Evolutionary conservation across 2,329 filamentous ascomycete genomes (phyloP).

Genomic region (Hypoxylon sp.): DNA sequence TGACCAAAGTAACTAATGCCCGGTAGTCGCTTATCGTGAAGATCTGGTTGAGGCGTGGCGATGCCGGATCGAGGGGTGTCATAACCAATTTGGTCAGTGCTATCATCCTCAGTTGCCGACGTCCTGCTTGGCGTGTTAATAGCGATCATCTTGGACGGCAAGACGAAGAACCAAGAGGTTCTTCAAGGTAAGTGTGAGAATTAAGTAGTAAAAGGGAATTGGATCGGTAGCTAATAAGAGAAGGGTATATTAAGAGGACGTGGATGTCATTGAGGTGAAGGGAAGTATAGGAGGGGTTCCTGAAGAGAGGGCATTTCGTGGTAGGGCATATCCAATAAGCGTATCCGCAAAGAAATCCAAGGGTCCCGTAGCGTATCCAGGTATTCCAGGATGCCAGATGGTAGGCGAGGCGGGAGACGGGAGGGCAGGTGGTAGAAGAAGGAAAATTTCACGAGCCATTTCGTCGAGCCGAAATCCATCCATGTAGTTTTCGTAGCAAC

Average conservation of each 20-base stretch:
- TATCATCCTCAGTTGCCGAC: slow-evolving; percentile 76
- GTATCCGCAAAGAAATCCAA: slow-evolving; percentile 37
- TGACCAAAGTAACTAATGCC: slow-evolving; percentile 98
- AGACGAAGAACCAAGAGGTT: slow-evolving; percentile 25
- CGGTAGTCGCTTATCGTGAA: slow-evolving; percentile 93
- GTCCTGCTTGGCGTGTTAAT: slow-evolving; percentile 70
- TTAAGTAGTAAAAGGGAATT: slow-evolving; percentile 6
- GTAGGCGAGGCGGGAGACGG: slow-evolving; percentile 41
- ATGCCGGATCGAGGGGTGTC: slow-evolving; percentile 91
- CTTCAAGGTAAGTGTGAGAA: slow-evolving; percentile 16
- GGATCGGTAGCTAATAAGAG: slow-evolving; percentile 5
- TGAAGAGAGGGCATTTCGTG: slow-evolving; percentile 40
- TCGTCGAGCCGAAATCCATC: slow-evolving; percentile 46
- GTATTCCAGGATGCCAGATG: slow-evolving; percentile 34
- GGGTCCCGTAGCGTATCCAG: slow-evolving; percentile 30
- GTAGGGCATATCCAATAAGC: slow-evolving; percentile 32
- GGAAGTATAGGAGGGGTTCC: slow-evolving; percentile 29
- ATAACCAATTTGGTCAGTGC: slow-evolving; percentile 82
- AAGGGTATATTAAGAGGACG: slow-evolving; percentile 18
- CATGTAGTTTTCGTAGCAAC: slow-evolving; percentile 33
- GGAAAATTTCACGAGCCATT: slow-evolving; percentile 51
- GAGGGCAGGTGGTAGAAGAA: slow-evolving; percentile 46
- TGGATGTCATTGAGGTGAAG: slow-evolving; percentile 28
- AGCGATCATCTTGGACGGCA: slow-evolving; percentile 54
- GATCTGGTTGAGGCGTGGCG: slow-evolving; percentile 93